Percentiles rank a stretch among this genome's conserved stretches.
Evolutionary conservation across 192 early-diverging fungal genomes (phyloP).

Genomic region (Coemansia sp.): DNA sequence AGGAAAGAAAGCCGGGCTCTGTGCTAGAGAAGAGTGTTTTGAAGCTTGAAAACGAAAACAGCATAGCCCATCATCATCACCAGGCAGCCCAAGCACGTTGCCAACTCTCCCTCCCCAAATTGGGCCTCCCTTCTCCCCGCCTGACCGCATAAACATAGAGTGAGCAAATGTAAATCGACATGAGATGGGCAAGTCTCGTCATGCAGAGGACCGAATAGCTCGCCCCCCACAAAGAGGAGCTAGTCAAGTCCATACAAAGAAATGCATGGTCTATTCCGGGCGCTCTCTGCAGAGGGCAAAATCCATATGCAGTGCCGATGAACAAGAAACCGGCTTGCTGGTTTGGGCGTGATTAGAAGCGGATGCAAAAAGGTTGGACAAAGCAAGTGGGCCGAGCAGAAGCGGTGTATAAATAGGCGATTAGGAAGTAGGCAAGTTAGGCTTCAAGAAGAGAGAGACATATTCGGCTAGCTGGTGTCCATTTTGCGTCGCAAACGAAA

Average conservation of each 20-base stretch:
- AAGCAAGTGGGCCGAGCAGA: background rate
- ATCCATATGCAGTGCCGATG: background rate
- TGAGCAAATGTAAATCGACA: background rate
- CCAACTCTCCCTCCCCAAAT: conserved; percentile 5
- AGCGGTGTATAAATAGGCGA: background rate
- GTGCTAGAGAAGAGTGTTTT: background rate
- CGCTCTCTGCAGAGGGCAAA: background rate
- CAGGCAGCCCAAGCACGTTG: background rate
- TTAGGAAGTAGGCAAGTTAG: background rate
- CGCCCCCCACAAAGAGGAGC: background rate
- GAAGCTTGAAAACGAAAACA: conserved; percentile 1
- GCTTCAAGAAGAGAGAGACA: background rate
- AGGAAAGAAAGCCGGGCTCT: background rate
- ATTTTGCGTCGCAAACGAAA: background rate
- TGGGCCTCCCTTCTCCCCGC: background rate
- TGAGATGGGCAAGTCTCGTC: no score
- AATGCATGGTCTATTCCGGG: background rate
- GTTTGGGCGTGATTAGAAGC: background rate
- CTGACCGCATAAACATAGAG: background rate
- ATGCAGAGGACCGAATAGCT: background rate
- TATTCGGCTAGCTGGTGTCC: background rate
- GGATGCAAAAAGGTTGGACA: no score
- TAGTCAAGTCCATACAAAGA: background rate
- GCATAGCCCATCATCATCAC: background rate
- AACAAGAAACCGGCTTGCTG: background rate